phyloP scores from a whole-genome alignment of 2,329 filamentous ascomycete genomes.

The Aspergillus spinulosporus region DNA sequence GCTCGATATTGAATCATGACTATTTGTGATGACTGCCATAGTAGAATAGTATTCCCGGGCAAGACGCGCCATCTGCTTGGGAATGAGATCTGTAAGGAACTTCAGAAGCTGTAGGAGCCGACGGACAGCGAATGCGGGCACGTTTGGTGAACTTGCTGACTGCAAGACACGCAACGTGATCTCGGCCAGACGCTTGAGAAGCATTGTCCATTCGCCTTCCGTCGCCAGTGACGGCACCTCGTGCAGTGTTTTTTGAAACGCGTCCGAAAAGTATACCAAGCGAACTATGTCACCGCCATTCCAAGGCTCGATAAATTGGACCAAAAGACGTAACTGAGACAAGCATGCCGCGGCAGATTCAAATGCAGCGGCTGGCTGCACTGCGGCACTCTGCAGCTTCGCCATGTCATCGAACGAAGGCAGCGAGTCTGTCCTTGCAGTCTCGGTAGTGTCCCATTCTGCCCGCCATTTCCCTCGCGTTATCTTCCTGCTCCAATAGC shows the following conservation, averaged over 20 bases:
- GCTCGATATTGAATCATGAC: constrained; percentile 21
- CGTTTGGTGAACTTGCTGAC: constrained; percentile 24
- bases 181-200: constrained; percentile 41
- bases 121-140: constrained; percentile 28
- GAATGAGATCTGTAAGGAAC: constrained; percentile 42
- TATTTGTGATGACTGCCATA: constrained; percentile 39
- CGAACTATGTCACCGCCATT: constrained; percentile 41
- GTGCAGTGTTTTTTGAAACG: constrained; percentile 42
- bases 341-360: constrained; percentile 42
- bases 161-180: constrained; percentile 37
- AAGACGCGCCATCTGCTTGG: constrained; percentile 42
- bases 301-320: constrained; percentile 64
- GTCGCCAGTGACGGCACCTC: constrained; percentile 39
- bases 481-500: constrained; percentile 62
- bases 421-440: constrained; percentile 34
- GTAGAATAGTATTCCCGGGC: constrained; percentile 42
- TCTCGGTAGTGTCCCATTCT: constrained; percentile 64
- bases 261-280: constrained; percentile 47
- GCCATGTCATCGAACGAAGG: constrained; percentile 34
- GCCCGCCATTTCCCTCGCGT: constrained; percentile 60
- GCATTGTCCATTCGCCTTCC: constrained; percentile 43
- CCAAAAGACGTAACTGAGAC: constrained; percentile 63
- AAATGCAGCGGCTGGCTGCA: constrained; percentile 45
- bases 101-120: constrained; percentile 37
- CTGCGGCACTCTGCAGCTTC: constrained; percentile 49